Evolutionary conservation across 352 stramenopile species (phyloP), one percentile per base, ranked within the genome.

Genomic region (Phytopythium kandeliae): DNA sequence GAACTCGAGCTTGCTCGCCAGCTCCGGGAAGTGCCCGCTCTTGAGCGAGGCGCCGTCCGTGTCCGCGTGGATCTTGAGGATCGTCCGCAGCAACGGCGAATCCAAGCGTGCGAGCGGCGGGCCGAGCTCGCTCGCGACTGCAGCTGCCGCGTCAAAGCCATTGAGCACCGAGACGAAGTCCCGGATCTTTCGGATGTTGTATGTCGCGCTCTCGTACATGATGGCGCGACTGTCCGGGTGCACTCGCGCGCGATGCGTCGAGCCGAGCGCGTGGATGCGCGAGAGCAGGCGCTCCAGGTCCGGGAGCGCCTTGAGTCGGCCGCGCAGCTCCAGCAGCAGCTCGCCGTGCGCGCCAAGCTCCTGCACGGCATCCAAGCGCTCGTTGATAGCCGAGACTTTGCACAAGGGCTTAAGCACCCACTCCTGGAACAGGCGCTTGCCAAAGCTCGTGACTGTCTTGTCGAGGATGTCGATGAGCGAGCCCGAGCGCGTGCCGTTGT

Each of bases 401-500:
- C 97, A 98, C 30, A 99, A 74, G 2, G 97, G 97, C 47, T 98
- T 90, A 4, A 98, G 75, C 26, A 99, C 76, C 97, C 97, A 99
- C 25, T 97, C 92, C 46, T 94, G 78, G 46, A 99, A 95, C 60
- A 98, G 76, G 2, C 97, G 87, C 48, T 86, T 81, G 38, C 97
- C 97, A 67, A 98, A 98, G 35, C 91, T 86, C 28, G 93, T 99
- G 43, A 92, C 69, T 0, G 83, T 93, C 57, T 94, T 92, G 60
- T 95, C 83, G 57, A 96, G 77, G 37, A 92, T 86, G 51, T 91
- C 69, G 25, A 96, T 98, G 15, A 99, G 75, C 21, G 85, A 97
- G 5, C 96, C 96, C 22, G 83, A 77, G 17, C 83, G 86, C 4
- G 78, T 89, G 34, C 93, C 83, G 56, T 97, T 93, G 58, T 82